Evolutionary conservation across 2,329 filamentous ascomycete species (phyloP).

Genomic region (Thermomyces lanuginosus): DNA sequence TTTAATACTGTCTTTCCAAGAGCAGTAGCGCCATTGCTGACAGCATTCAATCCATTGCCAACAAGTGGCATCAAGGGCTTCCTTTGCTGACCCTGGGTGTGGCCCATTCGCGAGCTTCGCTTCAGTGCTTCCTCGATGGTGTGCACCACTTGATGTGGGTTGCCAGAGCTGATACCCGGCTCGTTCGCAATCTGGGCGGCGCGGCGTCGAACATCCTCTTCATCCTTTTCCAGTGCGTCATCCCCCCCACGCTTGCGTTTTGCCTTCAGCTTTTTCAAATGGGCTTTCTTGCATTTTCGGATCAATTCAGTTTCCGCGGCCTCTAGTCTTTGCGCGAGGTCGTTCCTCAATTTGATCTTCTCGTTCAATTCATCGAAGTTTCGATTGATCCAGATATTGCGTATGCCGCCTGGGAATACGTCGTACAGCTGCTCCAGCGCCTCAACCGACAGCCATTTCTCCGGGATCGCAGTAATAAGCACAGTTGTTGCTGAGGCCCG

Average conservation of each 20-base stretch:
- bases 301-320: slow-evolving; percentile 72
- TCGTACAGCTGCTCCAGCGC: slow-evolving; percentile 75
- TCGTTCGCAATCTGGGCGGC: slow-evolving; percentile 30
- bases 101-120: slow-evolving; percentile 3
- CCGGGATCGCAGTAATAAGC: slow-evolving; percentile 74
- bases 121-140: slow-evolving; percentile 32
- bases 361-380: slow-evolving; percentile 69
- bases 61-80: slow-evolving; percentile 29
- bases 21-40: slow-evolving; percentile 33
- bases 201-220: slow-evolving; percentile 35
- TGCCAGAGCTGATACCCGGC: slow-evolving; percentile 38
- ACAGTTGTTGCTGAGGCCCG: slow-evolving; percentile 91
- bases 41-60: slow-evolving; percentile 34
- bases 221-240: slow-evolving; percentile 26
- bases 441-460: slow-evolving; percentile 75
- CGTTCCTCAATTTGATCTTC: slow-evolving; percentile 62
- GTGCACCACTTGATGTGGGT: slow-evolving; percentile 40
- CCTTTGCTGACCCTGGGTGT: slow-evolving; percentile 10
- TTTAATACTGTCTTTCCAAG: slow-evolving; percentile 31
- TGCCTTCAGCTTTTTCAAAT: slow-evolving; percentile 52
- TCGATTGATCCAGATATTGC: slow-evolving; percentile 92
- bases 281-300: slow-evolving; percentile 58
- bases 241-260: slow-evolving; percentile 45
- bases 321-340: slow-evolving; percentile 58
- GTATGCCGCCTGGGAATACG: slow-evolving; percentile 85